Percentiles rank a stretch among this genome's conserved stretches.
phyloP scores from a whole-genome alignment of 1,284 basidiomycete genomes.

The Tranzscheliella williamsii region DNA sequence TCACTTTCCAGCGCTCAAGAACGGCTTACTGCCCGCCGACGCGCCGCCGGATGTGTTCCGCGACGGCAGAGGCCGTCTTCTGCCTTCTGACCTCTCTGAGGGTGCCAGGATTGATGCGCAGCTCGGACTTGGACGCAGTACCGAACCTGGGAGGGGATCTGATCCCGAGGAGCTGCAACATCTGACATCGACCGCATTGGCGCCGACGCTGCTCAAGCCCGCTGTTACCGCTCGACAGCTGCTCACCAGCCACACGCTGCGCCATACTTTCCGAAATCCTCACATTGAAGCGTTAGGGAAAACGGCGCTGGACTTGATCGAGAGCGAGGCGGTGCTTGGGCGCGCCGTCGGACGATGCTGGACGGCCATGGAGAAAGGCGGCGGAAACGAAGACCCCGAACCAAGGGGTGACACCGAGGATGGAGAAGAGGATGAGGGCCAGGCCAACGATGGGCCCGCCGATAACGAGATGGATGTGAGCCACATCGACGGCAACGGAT shows the following conservation, averaged over 20 bases:
- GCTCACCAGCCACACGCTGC: slow-evolving; percentile 54
- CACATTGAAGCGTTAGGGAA: slow-evolving; percentile 57
- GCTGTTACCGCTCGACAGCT: slow-evolving; percentile 50
- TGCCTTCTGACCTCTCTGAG: slow-evolving; percentile 33
- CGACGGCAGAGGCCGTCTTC: slow-evolving; percentile 15
- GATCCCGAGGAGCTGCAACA: slow-evolving; percentile 11
- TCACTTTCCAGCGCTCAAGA: slow-evolving; percentile 22
- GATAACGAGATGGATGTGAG: slow-evolving; percentile 27
- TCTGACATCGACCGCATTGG: slow-evolving; percentile 50
- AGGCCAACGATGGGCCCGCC: background rate
- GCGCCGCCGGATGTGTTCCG: slow-evolving; percentile 12
- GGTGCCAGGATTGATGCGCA: slow-evolving; percentile 38
- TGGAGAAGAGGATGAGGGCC: slow-evolving; percentile 4
- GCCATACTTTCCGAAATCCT: slow-evolving; percentile 58
- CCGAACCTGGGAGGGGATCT: slow-evolving; percentile 7
- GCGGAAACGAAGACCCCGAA: slow-evolving; percentile 36
- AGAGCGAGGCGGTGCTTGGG: slow-evolving; percentile 54
- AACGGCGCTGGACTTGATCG: slow-evolving; percentile 57
- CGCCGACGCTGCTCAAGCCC: slow-evolving; percentile 55
- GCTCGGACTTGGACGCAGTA: slow-evolving; percentile 24
- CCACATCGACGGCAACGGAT: slow-evolving; percentile 7
- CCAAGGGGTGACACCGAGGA: slow-evolving; percentile 5
- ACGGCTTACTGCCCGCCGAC: slow-evolving; percentile 17
- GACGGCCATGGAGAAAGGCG: slow-evolving; percentile 51
- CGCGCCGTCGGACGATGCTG: slow-evolving; percentile 55